Evolutionary conservation across 2,329 filamentous ascomycete genomes (phyloP), one percentile per base, ranked within the genome.

Genomic region (Phoma sp.): DNA sequence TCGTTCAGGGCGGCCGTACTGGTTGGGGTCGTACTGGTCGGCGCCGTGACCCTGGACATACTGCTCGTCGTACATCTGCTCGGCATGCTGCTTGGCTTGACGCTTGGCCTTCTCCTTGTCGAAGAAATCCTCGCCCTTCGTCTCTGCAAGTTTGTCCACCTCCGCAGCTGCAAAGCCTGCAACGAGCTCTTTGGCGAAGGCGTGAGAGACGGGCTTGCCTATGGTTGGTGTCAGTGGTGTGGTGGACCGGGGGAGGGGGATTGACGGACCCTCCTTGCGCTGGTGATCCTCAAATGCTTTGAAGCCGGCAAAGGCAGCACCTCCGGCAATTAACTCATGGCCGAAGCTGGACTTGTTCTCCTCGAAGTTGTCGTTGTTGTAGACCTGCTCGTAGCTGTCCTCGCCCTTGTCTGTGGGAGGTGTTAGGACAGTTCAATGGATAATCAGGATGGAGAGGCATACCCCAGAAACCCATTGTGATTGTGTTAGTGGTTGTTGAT

Each of bases 201-300:
- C 78, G 79, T 94, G 90, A 61, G 81, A 84, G 66, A 93, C 87
- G 6, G 83, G 73, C 80, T 92, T 87, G 78, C 88, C 87, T 89
- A 50, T 8, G 4, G 1, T 12, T 38, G 19, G 17, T 31, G 43
- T 62, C 19, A 61, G 48, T 24, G 17, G 17, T 33, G 3, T 7
- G 5, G 32, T 27, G 6, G 13, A 29, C 12, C 17, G 2, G 9
- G 27, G 9, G 27, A 13, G 6, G 19, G 3, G 35, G n/a, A n/a
- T 2, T 7, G 32, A 68, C 79, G 24, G 79, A 86, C 87, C 90
- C 73, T 90, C 81, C 52, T 78, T 80, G 69, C 88, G 87, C 79
- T 92, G 88, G 67, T 84, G 81, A 75, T 92, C 87, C 78, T 93
- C 90, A 68, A 87, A 93, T 21, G 87, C 80, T 82, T 92, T 92